phyloP scores from a whole-genome alignment of 2,329 filamentous ascomycete genomes.

The Fusarium caatingaense region DNA sequence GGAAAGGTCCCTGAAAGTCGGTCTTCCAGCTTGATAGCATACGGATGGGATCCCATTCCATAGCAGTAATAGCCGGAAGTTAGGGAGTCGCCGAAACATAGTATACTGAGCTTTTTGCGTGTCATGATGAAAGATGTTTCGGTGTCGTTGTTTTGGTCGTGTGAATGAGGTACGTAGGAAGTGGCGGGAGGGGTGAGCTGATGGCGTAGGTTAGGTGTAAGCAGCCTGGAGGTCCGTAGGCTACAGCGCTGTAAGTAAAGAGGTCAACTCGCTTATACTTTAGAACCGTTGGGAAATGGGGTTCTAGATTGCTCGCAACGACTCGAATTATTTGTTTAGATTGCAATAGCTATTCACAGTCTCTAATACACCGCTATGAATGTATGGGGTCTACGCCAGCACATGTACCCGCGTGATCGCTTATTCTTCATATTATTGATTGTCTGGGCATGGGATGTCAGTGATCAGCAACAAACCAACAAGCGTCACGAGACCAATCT shows the following conservation, averaged over 20 bases:
- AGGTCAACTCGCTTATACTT: neutral
- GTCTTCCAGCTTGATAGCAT: conserved; percentile 60
- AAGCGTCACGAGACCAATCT: neutral
- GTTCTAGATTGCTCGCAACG: neutral
- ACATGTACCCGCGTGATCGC: neutral
- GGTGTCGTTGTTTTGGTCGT: neutral
- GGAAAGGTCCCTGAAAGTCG: conserved; percentile 61
- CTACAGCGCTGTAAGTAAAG: conserved; percentile 6
- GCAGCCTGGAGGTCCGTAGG: conserved; percentile 12
- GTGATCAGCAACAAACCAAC: neutral
- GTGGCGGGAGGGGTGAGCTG: conserved; percentile 11
- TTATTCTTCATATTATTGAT: neutral
- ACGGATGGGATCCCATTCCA: conserved; percentile 63
- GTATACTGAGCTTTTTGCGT: conserved; percentile 60
- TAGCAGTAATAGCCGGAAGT: conserved; percentile 65
- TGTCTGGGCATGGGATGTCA: neutral
- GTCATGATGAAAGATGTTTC: conserved; percentile 38
- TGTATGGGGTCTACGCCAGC: neutral
- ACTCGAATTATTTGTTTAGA: neutral
- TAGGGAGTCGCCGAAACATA: conserved; percentile 74
- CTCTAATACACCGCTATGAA: neutral
- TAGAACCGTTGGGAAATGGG: neutral
- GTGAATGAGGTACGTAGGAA: conserved; percentile 3
- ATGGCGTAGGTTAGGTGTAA: conserved; percentile 26
- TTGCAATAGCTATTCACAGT: neutral